Base-by-base conservation (phyloP, 768 basidiomycete genomes). In the Mycena polygramma region DNA sequence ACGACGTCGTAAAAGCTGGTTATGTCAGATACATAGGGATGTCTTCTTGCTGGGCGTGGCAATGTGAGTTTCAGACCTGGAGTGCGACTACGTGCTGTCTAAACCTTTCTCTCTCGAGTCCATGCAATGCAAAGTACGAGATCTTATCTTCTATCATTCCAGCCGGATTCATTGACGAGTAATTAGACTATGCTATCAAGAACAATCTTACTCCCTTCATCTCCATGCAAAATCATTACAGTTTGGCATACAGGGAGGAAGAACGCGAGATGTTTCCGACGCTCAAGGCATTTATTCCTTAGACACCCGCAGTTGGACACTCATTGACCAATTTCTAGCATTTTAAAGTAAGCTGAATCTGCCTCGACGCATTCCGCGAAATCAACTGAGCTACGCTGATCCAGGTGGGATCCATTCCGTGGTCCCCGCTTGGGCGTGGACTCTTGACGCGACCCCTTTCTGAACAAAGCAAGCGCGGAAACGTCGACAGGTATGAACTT, bases 211-310 rank as follows among this genome's bases (percentile, higher is more conserved):
- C 87, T 0, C 87, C 87, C 1, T 91, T 92, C 79, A 89, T 91
- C 75, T 88, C 88, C 0, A 90, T 91, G 90, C 91, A 92, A 77
- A 92, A 92, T 74, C 88, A 89, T 67, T 87, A 92, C 76, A 88
- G 80, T 68, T 77, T 90, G 11, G 74, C 89, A 15, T 92, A 92
- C 73, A 63, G 62, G 15, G 91, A 92, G 75, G 90, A 92, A 74
- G 90, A 89, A 74, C 81, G 88, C 2, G 88, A 89, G 73, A 89
- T 89, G 88, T 87, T 90, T 73, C 90, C 90, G 3, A 86, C 85
- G 1, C 78, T 88, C 41, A 87, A 88, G 80, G 87, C 85, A 30
- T 5, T 7, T 13, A 3, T 30, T n/a, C 39, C 45, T 22, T n/a
- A 55, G 14, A 15, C 41, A 11, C 24, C 24, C 39, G 19, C 26